Conservation (phyloP, 129 eudicot species). For the Heracleum sosnowskyi region DNA sequence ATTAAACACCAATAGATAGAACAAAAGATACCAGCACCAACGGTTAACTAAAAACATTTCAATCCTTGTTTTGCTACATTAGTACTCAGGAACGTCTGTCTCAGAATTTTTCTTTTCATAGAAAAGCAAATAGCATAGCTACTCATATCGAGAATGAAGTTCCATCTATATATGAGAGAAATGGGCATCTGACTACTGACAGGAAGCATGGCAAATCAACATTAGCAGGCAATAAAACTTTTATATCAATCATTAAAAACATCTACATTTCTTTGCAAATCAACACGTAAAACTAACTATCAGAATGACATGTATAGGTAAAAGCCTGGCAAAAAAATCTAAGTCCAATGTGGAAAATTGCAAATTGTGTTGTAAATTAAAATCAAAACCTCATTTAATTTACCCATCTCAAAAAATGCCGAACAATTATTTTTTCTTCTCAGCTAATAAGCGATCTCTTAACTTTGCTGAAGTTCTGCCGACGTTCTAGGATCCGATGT, state of each 20-base stretch:
- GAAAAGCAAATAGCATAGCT: neutral
- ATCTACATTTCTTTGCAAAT: neutral
- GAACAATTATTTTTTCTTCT: neutral
- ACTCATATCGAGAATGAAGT: neutral
- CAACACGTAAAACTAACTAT: neutral
- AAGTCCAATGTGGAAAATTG: neutral
- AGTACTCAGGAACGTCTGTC: neutral
- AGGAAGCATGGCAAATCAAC: neutral
- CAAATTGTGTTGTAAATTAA: neutral
- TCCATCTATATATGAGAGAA: neutral
- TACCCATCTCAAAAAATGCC: conserved; percentile 12
- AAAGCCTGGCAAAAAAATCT: neutral
- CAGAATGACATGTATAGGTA: neutral
- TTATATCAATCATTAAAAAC: neutral
- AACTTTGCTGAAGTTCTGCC: neutral
- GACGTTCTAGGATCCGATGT: neutral
- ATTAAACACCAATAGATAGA: neutral
- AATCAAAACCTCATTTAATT: neutral
- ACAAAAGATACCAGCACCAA: neutral
- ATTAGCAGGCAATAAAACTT: neutral
- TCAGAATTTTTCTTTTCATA: neutral
- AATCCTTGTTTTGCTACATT: neutral
- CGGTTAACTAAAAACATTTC: neutral
- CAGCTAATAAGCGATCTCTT: conserved; percentile 7
- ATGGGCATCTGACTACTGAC: neutral